Base-by-base conservation (phyloP, 2,329 filamentous ascomycete genomes). In the Podosphaera xanthii region DNA sequence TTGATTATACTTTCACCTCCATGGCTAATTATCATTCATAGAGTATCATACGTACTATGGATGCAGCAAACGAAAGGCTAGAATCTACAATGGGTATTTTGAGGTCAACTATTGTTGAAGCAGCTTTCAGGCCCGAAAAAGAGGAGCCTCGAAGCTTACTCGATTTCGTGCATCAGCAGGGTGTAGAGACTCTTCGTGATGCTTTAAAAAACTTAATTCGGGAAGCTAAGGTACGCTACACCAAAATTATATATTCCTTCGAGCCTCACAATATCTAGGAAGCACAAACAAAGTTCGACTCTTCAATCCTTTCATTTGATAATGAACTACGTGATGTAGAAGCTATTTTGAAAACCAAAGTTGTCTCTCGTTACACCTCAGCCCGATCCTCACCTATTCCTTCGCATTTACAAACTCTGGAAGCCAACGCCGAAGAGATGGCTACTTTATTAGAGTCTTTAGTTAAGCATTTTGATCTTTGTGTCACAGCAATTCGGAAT, bases 391-490 rank as follows among this genome's bases (percentile, higher is more conserved):
- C 71, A 4, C 72, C 71, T 0, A 72, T 78, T 52, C 72, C 75
- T 0, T 65, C 67, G 8, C 67, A 77, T 46, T 77, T 77, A 62
- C 72, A 72, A 58, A 68, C 70, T 5, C 63, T 70, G 10, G 68
- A 69, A 64, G 59, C 57, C 3, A 82, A 91, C 64, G 90, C 90
- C 0, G 82, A 86, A 62, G 81, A 83, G 65, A 91, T 94, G 82
- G 91, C 90, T 4, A 77, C 83, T 60, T 77, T 88, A 4, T 78
- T 97, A 1, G 80, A 87, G 60, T 88, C 85, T 0, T 74, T 97
- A 3, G 89, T 88, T 6, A 80, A 79, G 34, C 91, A 97, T 71
- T 96, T 95, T 69, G 91, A 97, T 70, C 80, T 94, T 63, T 96
- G 91, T 70, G 87, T 94, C 12, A 91, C 84, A 0, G 91, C 91